phyloP scores from a whole-genome alignment of 441 rosid species.

The Cnidoscolus chayamansa region DNA sequence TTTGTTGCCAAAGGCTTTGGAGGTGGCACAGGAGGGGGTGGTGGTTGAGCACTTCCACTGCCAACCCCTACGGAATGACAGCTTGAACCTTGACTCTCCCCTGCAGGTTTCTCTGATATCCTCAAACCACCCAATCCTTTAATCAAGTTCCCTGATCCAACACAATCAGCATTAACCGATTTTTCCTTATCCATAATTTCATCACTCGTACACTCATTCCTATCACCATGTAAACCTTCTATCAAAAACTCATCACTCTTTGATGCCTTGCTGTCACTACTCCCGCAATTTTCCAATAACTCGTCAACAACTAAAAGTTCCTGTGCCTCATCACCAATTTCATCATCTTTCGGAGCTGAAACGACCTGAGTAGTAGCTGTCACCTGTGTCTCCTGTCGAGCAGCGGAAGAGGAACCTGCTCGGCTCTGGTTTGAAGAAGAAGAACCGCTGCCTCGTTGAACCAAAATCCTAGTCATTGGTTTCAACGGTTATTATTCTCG shows the following conservation, averaged over 20 bases:
- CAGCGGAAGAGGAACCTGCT: slow-evolving; percentile 50
- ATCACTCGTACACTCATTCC: slow-evolving; percentile 34
- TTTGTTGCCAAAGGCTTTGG: slow-evolving; percentile 54
- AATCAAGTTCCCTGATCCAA: slow-evolving; percentile 30
- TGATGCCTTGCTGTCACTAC: slow-evolving; percentile 40
- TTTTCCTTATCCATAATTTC: slow-evolving; percentile 37
- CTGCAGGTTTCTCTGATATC: slow-evolving; percentile 37
- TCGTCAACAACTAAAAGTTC: slow-evolving; percentile 53
- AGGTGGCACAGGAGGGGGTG: slow-evolving; percentile 84
- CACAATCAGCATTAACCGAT: slow-evolving; percentile 31
- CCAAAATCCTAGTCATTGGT: slow-evolving; percentile 84
- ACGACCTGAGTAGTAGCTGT: slow-evolving; percentile 35
- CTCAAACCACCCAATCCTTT: slow-evolving; percentile 38
- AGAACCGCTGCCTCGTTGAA: slow-evolving; percentile 83
- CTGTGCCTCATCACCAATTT: slow-evolving; percentile 45
- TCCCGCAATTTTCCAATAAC: slow-evolving; percentile 38
- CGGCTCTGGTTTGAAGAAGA: slow-evolving; percentile 73
- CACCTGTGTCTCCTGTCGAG: slow-evolving; percentile 54
- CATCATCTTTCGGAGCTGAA: slow-evolving; percentile 53
- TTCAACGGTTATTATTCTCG: slow-evolving; percentile 18
- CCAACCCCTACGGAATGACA: slow-evolving; percentile 34
- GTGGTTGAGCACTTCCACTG: slow-evolving; percentile 56
- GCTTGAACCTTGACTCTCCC: slow-evolving; percentile 53
- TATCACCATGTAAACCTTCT: slow-evolving; percentile 33
- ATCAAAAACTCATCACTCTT: slow-evolving; percentile 43